These are phyloP conservation scores for Xylariaceae sp. DNA, from an alignment of 2,329 filamentous ascomycete genomes.

Conservation along the genomic window DNA sequence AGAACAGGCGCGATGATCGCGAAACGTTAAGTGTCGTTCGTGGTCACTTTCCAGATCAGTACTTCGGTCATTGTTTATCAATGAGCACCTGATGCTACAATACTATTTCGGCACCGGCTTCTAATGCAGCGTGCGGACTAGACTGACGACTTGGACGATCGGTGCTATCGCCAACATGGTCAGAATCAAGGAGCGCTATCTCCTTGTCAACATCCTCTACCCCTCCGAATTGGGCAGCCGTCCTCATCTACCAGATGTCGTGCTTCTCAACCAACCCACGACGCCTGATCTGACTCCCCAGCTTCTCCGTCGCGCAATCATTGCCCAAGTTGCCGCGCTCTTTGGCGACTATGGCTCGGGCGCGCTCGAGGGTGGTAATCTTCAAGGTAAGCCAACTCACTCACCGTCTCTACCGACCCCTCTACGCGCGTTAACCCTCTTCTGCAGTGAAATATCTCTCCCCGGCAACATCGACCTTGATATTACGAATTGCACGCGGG, in stretches of 20 bases:
- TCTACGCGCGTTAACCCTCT: conserved; percentile 19
- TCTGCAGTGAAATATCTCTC: conserved; percentile 84
- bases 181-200: conserved; percentile 90
- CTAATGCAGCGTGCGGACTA: too few species aligned
- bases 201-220: conserved; percentile 92
- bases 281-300: conserved; percentile 65
- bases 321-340: conserved; percentile 64
- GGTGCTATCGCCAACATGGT: conserved; percentile 61
- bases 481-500: conserved; percentile 75
- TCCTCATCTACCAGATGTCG: conserved; percentile 50
- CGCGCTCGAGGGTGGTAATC: conserved; percentile 58
- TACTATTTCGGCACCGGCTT: too few species aligned
- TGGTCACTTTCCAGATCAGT: too few species aligned
- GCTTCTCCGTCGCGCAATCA: conserved; percentile 64
- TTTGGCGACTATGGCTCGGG: conserved; percentile 90
- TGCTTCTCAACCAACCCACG: conserved; percentile 77
- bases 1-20: too few species aligned
- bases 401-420: not conserved
- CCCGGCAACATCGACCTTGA: conserved; percentile 87
- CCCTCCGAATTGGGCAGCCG: conserved; percentile 51
- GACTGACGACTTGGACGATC: too few species aligned
- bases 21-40: too few species aligned
- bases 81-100: too few species aligned
- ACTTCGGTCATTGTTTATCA: too few species aligned
- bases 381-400: conserved; percentile 54